Base-by-base conservation (phyloP, 208 protist genomes). In the Angomonas ambiguus region DNA sequence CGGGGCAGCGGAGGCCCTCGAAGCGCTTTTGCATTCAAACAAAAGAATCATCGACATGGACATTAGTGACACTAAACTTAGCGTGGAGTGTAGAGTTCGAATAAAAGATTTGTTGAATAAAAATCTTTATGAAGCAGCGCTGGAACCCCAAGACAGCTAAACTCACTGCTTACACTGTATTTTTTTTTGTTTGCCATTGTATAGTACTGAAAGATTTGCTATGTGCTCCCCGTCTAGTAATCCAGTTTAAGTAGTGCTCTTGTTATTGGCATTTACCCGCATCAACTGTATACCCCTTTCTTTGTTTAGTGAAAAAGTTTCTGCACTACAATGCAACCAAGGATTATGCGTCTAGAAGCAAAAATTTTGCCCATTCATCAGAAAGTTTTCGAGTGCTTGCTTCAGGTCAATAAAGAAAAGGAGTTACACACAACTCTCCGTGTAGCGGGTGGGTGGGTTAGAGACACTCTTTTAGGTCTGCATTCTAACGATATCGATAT, bases 401-500 rank as follows among this genome's bases (percentile, higher is more conserved):
- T 92, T 22, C 35, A 69, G 6, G 93, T 96, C 0, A 91, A 92
- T 60, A 62, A 68, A 20, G 67, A 81, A 45, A 76, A 71, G 32
- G 61, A 76, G 22, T 70, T 96, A 27, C 60, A 82, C 55, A 76
- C 79, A 16, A 88, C 76, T 20, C 77, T 98, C 30, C 88, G 95
- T 13, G 92, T 97, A 2, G 93, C 95, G 35, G 95, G 98, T 32
- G 98, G 98, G 13, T 99, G 98, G 98, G 98, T 99, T 18, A 84
- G 98, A 10, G 98, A 99, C 78, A 77, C 85, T 74, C 22, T 99
- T 28, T 73, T 99, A 0, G 85, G 87, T 8, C 33, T 86, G 2
- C 74, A 92, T 24, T 97, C 88, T 18, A 71, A 98, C 62, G 98
- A 99, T 69, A 98, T 99, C 64, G 98, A 99, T 74, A 97, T 99